These are phyloP conservation scores for Escallonia herrerae DNA, from an alignment of 129 eudicot species.

Conservation along the genomic window DNA sequence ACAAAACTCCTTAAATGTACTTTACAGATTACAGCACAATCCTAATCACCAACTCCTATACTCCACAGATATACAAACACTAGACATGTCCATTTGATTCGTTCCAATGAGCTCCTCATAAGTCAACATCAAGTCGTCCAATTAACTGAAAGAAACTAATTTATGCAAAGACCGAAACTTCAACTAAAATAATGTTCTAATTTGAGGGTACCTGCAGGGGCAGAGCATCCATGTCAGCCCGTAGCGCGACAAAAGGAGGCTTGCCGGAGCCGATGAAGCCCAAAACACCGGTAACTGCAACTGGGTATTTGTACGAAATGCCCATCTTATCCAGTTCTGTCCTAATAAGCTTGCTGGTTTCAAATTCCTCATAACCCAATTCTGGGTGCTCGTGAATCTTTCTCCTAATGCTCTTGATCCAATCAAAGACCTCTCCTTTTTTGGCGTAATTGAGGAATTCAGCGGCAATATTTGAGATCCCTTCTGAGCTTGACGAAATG, in stretches of 20 bases:
- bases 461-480: conserved; percentile 26
- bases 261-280: conserved; percentile 81
- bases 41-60: no score
- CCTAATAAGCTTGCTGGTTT: conserved; percentile 78
- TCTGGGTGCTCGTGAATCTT: conserved; percentile 87
- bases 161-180: neutral
- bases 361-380: conserved; percentile 84
- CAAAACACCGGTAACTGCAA: conserved; percentile 88
- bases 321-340: conserved; percentile 74
- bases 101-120: no score
- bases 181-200: neutral
- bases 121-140: no score
- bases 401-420: conserved; percentile 89
- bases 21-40: no score
- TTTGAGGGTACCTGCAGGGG: conserved; percentile 62
- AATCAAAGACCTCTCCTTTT: conserved; percentile 53
- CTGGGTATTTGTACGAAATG: conserved; percentile 63
- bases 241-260: conserved; percentile 94
- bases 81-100: no score
- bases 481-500: conserved; percentile 32
- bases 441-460: conserved; percentile 55
- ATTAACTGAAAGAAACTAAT: no score
- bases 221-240: conserved; percentile 99
- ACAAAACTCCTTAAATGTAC: no score
- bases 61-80: no score